These are phyloP conservation scores for Reticulascus tulasneorum DNA, from an alignment of 2,329 filamentous ascomycete species.

Conservation along the genomic window DNA sequence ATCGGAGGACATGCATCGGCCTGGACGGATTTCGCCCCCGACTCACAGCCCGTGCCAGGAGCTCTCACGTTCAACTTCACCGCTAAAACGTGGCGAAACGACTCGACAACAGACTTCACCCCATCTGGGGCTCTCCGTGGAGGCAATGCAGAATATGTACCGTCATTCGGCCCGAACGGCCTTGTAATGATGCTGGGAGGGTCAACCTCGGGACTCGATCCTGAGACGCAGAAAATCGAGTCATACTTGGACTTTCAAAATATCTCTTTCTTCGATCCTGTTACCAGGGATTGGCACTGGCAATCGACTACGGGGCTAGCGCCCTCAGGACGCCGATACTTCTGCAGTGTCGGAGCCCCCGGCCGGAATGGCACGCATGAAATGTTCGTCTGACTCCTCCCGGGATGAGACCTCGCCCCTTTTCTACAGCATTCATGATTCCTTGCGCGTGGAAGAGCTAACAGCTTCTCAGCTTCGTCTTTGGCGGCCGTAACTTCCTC, in stretches of 20 bases:
- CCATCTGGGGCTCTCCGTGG: slow-evolving; percentile 4
- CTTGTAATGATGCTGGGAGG: slow-evolving; percentile 10
- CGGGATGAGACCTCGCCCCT: neutral
- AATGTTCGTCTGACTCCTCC: slow-evolving; percentile 4
- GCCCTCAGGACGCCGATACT: slow-evolving; percentile 3
- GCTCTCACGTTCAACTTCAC: slow-evolving; percentile 9
- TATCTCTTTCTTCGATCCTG: slow-evolving; percentile 13
- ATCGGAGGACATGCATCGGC: slow-evolving; percentile 7
- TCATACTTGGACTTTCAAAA: slow-evolving; percentile 12
- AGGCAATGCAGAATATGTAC: slow-evolving; percentile 6
- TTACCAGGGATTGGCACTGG: slow-evolving; percentile 6
- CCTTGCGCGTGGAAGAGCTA: no score
- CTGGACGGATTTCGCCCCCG: slow-evolving; percentile 2
- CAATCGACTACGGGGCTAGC: slow-evolving; percentile 9
- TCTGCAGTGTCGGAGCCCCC: slow-evolving; percentile 7
- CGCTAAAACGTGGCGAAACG: slow-evolving; percentile 7
- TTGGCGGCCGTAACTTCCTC: slow-evolving; percentile 7
- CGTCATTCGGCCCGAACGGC: slow-evolving; percentile 8
- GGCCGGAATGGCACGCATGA: slow-evolving; percentile 12
- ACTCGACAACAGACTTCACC: slow-evolving; percentile 7
- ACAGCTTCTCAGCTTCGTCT: slow-evolving; percentile 15
- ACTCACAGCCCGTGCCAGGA: slow-evolving; percentile 1
- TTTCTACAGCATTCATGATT: no score
- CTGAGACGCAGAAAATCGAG: no score
- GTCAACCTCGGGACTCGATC: no score